Evolutionary conservation across 1,139 yeast genomes (phyloP).

Genomic region (Insectozyma bohioensis): DNA sequence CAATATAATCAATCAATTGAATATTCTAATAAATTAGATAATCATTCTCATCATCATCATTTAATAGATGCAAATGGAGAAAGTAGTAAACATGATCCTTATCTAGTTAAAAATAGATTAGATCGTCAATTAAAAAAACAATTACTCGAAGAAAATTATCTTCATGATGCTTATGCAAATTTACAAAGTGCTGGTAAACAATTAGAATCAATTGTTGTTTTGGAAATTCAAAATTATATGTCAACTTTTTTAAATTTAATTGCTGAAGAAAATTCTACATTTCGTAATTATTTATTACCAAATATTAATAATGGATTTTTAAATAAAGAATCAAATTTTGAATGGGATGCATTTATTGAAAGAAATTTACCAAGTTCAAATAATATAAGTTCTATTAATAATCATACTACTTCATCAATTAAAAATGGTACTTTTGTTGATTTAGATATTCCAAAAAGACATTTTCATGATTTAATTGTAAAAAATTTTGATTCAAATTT

Average conservation of each 20-base stretch:
- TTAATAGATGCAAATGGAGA: conserved; percentile 21
- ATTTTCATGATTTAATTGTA: conserved; percentile 59
- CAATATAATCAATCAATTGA: conserved; percentile 48
- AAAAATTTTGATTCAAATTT: conserved; percentile 70
- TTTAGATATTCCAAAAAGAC: conserved; percentile 68
- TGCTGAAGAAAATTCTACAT: conserved; percentile 67
- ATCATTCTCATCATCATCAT: conserved; percentile 16
- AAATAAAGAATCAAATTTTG: conserved; percentile 73
- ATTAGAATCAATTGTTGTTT: conserved; percentile 82
- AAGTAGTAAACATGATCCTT: conserved; percentile 72
- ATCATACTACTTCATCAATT: conserved; percentile 22
- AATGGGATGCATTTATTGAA: conserved; percentile 84
- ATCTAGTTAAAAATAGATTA: conserved; percentile 64
- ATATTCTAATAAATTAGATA: conserved; percentile 34
- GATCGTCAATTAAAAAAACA: conserved; percentile 79
- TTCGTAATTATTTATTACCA: conserved; percentile 63
- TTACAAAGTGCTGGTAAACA: conserved; percentile 87
- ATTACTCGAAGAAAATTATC: conserved; percentile 77
- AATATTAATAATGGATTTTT: conserved; percentile 73
- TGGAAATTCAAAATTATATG: conserved; percentile 81
- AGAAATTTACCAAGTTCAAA: conserved; percentile 54
- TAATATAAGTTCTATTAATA: conserved; percentile 31
- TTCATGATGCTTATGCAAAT: conserved; percentile 85
- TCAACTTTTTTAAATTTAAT: conserved; percentile 67
- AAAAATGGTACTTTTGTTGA: conserved; percentile 67